Conservation (phyloP, 345 rosid species). For the Zanthoxylum bungeanum region DNA sequence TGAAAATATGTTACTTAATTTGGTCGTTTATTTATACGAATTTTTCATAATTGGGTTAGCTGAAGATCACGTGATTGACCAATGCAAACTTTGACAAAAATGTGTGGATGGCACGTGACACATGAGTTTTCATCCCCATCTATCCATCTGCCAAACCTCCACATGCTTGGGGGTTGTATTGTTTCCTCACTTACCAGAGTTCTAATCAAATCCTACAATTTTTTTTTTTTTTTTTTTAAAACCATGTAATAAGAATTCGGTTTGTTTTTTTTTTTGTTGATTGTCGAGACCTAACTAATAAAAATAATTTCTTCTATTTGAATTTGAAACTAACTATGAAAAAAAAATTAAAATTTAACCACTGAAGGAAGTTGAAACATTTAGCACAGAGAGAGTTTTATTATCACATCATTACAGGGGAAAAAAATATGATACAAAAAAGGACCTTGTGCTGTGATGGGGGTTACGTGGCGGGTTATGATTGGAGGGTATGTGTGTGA, state of each 20-base stretch:
- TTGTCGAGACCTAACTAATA: too few relatives aligned
- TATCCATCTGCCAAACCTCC: not conserved
- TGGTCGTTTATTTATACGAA: not conserved
- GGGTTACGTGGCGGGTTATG: not conserved
- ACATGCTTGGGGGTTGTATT: not conserved
- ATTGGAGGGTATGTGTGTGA: not conserved
- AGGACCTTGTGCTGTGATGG: not conserved
- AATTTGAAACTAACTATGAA: too few relatives aligned
- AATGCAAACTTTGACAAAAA: not conserved
- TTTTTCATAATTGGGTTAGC: not conserved
- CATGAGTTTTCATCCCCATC: not conserved
- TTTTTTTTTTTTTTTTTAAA: too few relatives aligned
- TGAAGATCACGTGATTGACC: constrained; percentile 13
- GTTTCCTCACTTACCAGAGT: not conserved
- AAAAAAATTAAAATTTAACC: too few relatives aligned
- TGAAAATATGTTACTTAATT: not conserved
- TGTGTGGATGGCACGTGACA: constrained; percentile 15
- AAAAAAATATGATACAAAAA: not conserved
- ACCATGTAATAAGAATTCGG: too few relatives aligned
- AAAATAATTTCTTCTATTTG: too few relatives aligned
- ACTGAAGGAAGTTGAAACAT: too few relatives aligned
- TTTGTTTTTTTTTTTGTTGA: too few relatives aligned
- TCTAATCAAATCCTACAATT: too few relatives aligned
- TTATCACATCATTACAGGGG: too few relatives aligned
- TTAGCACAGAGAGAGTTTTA: too few relatives aligned